Evolutionary conservation across 441 rosid species (phyloP).

Genomic region (Breynia disticha): DNA sequence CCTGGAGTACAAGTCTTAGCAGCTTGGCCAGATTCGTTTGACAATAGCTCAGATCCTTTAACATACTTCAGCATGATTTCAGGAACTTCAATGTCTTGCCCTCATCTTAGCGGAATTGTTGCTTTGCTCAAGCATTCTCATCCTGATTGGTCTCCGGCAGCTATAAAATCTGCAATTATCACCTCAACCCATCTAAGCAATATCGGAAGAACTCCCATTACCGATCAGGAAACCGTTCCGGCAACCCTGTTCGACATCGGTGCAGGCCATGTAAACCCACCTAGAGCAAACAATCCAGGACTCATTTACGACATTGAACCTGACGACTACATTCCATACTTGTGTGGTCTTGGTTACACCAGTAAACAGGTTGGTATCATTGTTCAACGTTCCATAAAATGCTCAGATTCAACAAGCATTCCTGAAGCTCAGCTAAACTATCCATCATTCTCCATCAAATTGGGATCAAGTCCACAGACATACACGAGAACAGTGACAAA

Average conservation of each 20-base stretch:
- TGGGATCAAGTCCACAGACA: constrained; percentile 25
- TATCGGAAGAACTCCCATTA: constrained; percentile 10
- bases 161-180: constrained; percentile 26
- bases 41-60: constrained; percentile 9
- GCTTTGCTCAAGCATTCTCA: constrained; percentile 21
- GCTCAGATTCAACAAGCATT: constrained; percentile 22
- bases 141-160: constrained; percentile 33
- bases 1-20: constrained; percentile 19
- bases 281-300: constrained; percentile 43
- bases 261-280: constrained; percentile 51
- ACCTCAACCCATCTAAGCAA: constrained; percentile 7
- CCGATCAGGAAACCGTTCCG: background rate
- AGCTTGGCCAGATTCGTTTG: constrained; percentile 19
- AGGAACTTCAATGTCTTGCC: constrained; percentile 28
- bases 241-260: constrained; percentile 29
- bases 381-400: constrained; percentile 19
- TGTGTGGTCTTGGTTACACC: constrained; percentile 41
- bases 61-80: constrained; percentile 18
- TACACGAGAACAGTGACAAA: constrained; percentile 42
- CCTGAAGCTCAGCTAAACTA: constrained; percentile 45
- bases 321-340: constrained; percentile 41
- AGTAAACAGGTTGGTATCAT: constrained; percentile 22
- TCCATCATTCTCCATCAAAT: constrained; percentile 36
- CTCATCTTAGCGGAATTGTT: constrained; percentile 21
- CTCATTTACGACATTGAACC: constrained; percentile 43